A percentile compares a stretch with the other conserved stretches of the same genome.
Conservation (phyloP, 345 rosid species). For the rapeseed (Brassica napus) region Da-Ae NC_063451.1:25574501-25575000, state of each 20-base stretch:
- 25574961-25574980: constrained; percentile 34
- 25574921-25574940: constrained; percentile 31
- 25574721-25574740: constrained; percentile 35
- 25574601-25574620: too few species aligned
- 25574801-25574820: constrained; percentile 23
- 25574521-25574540: not conserved
- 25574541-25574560: not conserved
- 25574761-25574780: constrained; percentile 41
- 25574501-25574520: not conserved
- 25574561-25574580: not conserved
- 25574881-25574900: constrained; percentile 46
- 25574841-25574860: constrained; percentile 26
- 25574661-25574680: constrained; percentile 39
- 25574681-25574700: constrained; percentile 32
- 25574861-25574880: constrained; percentile 40
- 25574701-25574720: constrained; percentile 40
- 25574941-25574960: constrained; percentile 27
- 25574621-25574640: not conserved
- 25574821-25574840: constrained; percentile 38
- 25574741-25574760: constrained; percentile 36
- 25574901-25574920: constrained; percentile 37
- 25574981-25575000: constrained; percentile 41
- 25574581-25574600: too few species aligned
- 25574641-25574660: constrained; percentile 28
- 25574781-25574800: constrained; percentile 25